Percentiles rank a stretch among this genome's conserved stretches.
Conservation (phyloP, 2,329 filamentous ascomycete genomes). For the Dothideomycetes sp. region DNA sequence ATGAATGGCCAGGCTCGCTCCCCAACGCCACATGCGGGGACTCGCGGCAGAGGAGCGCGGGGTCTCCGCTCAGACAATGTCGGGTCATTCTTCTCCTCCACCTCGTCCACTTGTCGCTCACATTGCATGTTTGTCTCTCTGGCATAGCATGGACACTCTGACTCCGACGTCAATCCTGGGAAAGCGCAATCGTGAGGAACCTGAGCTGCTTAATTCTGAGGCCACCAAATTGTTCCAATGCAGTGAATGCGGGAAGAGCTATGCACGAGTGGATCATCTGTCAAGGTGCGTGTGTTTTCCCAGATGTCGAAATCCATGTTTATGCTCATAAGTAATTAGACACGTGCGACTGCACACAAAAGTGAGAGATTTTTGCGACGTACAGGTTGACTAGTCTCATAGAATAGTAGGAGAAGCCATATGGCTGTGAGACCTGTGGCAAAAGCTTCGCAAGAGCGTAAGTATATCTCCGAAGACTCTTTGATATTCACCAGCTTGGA, state of each 20-base stretch:
- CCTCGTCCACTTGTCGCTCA: conserved; percentile 2
- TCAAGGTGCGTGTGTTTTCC: conserved; percentile 19
- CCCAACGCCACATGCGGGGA: too few species aligned
- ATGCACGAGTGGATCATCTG: conserved; percentile 42
- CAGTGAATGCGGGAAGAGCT: conserved; percentile 40
- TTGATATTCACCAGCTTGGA: neutral
- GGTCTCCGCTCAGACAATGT: too few species aligned
- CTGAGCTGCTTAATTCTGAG: conserved; percentile 2
- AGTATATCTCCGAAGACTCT: too few species aligned
- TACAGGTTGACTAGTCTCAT: neutral
- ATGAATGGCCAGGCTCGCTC: too few species aligned
- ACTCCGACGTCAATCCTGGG: conserved; percentile 9
- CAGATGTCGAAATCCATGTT: too few species aligned
- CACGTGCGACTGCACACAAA: conserved; percentile 38
- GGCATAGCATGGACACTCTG: conserved; percentile 5
- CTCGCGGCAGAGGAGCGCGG: too few species aligned
- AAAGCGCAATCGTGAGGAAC: conserved; percentile 8
- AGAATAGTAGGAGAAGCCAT: conserved; percentile 30
- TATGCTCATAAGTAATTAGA: conserved; percentile 12
- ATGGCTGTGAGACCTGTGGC: conserved; percentile 32
- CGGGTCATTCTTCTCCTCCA: conserved; percentile 11
- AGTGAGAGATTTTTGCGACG: conserved; percentile 2
- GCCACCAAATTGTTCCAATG: conserved; percentile 32
- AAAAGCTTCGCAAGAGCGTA: conserved; percentile 37
- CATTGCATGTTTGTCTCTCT: conserved; percentile 7